Percentiles rank a stretch among this genome's conserved stretches.
Evolutionary conservation across 2,329 filamentous ascomycete genomes (phyloP).

Genomic region (Verticillium dahliae): DNA sequence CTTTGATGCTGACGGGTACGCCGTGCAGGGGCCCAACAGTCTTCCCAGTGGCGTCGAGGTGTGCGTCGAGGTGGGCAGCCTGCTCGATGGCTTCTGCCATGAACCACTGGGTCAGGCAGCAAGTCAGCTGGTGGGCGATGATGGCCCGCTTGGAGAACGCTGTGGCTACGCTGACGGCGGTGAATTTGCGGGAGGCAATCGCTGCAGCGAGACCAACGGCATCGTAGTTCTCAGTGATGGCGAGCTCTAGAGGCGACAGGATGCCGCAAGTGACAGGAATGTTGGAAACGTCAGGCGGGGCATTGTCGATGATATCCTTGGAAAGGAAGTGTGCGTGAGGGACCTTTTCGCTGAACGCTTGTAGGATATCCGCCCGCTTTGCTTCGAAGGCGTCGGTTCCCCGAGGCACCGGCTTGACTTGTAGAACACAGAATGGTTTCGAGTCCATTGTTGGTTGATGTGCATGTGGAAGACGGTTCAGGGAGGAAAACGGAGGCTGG

Average conservation of each 20-base stretch:
- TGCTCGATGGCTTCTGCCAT: slow-evolving; percentile 28
- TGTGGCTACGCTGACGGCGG: slow-evolving; percentile 29
- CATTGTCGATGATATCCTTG: slow-evolving; percentile 14
- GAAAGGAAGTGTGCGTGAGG: slow-evolving; percentile 22
- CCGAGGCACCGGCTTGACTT: neutral
- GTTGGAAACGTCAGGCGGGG: slow-evolving; percentile 19
- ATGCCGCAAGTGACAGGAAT: slow-evolving; percentile 34
- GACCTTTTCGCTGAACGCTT: slow-evolving; percentile 23
- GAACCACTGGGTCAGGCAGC: slow-evolving; percentile 33
- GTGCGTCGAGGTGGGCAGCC: slow-evolving; percentile 28
- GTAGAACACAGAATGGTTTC: neutral
- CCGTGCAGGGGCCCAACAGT: slow-evolving; percentile 54
- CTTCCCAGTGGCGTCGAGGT: slow-evolving; percentile 23
- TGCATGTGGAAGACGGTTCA: neutral
- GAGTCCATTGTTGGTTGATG: neutral
- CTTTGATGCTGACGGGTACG: slow-evolving; percentile 43
- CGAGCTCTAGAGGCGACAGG: slow-evolving; percentile 34
- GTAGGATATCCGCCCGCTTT: slow-evolving; percentile 15
- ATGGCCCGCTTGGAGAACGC: slow-evolving; percentile 21
- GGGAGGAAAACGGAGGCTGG: neutral
- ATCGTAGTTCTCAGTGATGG: slow-evolving; percentile 41
- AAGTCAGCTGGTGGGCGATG: slow-evolving; percentile 20
- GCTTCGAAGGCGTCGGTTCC: slow-evolving; percentile 19
- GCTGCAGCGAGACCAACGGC: slow-evolving; percentile 30
- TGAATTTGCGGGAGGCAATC: slow-evolving; percentile 26